Evolutionary conservation across 805 yeast genomes (phyloP), one percentile per base, ranked within the genome.

Genomic region (Ogataea methanolica): DNA sequence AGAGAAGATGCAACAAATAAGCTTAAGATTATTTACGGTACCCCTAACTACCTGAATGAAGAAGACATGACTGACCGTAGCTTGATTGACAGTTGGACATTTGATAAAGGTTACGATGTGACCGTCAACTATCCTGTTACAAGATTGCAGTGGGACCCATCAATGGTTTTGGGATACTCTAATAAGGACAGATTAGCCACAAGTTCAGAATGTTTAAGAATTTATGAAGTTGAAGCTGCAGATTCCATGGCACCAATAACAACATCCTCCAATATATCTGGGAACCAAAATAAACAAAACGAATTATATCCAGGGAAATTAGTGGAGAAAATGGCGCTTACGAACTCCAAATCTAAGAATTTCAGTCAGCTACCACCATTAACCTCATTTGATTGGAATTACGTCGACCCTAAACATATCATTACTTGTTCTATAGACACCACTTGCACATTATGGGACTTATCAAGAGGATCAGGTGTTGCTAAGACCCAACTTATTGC

Each of bases 361-460:
- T 73, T 74, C 53, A 72, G 73, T 59, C 75, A 75, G 19, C 71
- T 83, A 43, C 96, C 99, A 1, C 99, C 99, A 5, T 76, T 94
- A 44, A 91, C 98, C 0, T 83, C 96, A 2, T 88, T 94, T 58
- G 97, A 94, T 67, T 94, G 99, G 97, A 89, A 87, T 69, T 68
- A 74, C 35, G 71, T 74, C 1, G 91, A 88, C 57, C 78, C 88
- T 3, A 79, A 79, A 42, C 66, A 82, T 36, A 76, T 90, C 19
- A 85, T 94, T 35, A 88, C 97, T 1, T 80, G 92, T 52, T 83
- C 94, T 19, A 88, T 92, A 11, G 99, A 94, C 67, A 94, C 99
- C 1, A 94, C 99, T 0, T 94, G 99, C 68, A 91, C 98, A 0
- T 82, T 90, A 4, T 94, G 99, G 98, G 98, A 94, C 67, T 65